Percentiles rank a stretch among this genome's conserved stretches.
Evolutionary conservation across 1,139 yeast species (phyloP).

Genomic region (Yamadazyma aaseri): DNA sequence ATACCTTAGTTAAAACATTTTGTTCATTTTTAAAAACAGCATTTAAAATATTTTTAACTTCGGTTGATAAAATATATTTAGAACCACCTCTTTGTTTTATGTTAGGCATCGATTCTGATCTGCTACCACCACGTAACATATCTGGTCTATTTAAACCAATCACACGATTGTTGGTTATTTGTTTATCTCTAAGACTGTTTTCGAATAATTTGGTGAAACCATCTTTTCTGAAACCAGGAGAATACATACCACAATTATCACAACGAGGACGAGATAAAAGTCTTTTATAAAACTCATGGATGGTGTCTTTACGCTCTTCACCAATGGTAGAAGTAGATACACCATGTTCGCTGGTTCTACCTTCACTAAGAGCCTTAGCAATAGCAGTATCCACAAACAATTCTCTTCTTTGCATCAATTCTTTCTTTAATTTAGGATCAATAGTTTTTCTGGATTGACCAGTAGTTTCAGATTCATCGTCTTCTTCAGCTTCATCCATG

Average conservation of each 20-base stretch:
- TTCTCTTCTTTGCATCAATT: constrained; percentile 59
- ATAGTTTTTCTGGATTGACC: constrained; percentile 23
- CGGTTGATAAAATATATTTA: constrained; percentile 83
- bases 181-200: constrained; percentile 79
- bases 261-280: constrained; percentile 79
- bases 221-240: constrained; percentile 92
- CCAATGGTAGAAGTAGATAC: constrained; percentile 78
- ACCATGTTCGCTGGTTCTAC: constrained; percentile 66
- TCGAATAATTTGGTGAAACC: constrained; percentile 93
- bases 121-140: constrained; percentile 45
- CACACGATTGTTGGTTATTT: constrained; percentile 73
- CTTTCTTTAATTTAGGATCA: constrained; percentile 42
- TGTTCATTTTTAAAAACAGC: constrained; percentile 75
- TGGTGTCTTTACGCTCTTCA: constrained; percentile 78
- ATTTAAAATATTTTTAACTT: constrained; percentile 74
- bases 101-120: constrained; percentile 31
- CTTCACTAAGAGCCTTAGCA: constrained; percentile 73
- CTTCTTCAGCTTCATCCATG: constrained; percentile 34
- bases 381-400: constrained; percentile 69
- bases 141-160: constrained; percentile 77
- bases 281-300: constrained; percentile 74
- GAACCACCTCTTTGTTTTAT: constrained; percentile 66
- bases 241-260: constrained; percentile 93
- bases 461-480: constrained; percentile 32
- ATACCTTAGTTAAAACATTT: constrained; percentile 55